Evolutionary conservation across 2,329 filamentous ascomycete genomes (phyloP).

Genomic region (Penicillium thymicola): DNA sequence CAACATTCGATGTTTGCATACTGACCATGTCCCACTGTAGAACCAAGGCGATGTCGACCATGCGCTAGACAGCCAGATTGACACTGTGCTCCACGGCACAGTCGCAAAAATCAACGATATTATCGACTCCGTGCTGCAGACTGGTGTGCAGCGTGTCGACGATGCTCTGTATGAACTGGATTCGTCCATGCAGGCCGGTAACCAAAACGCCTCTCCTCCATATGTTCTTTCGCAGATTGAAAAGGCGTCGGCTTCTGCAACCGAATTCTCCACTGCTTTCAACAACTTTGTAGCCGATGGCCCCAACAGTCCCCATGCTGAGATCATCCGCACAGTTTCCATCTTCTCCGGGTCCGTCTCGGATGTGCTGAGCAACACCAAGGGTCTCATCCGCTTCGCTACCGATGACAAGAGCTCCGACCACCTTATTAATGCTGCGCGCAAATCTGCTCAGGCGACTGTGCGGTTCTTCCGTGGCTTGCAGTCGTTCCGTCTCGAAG

Average conservation of each 20-base stretch:
- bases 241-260: slow-evolving; percentile 89
- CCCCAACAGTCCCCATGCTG: slow-evolving; percentile 81
- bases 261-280: slow-evolving; percentile 96
- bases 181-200: slow-evolving; percentile 96
- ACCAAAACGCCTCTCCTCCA: slow-evolving; percentile 92
- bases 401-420: slow-evolving; percentile 95
- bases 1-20: not conserved
- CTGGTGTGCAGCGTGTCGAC: slow-evolving; percentile 88
- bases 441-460: slow-evolving; percentile 79
- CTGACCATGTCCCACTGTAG: slow-evolving; percentile 29
- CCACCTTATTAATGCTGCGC: slow-evolving; percentile 74
- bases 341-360: slow-evolving; percentile 86
- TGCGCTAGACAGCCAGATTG: slow-evolving; percentile 84
- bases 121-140: slow-evolving; percentile 92
- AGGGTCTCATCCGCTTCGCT: slow-evolving; percentile 87
- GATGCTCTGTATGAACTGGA: slow-evolving; percentile 96
- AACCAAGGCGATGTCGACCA: slow-evolving; percentile 72
- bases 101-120: slow-evolving; percentile 94
- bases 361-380: slow-evolving; percentile 93
- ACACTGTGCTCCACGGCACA: slow-evolving; percentile 80
- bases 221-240: slow-evolving; percentile 97
- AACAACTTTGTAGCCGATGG: slow-evolving; percentile 98
- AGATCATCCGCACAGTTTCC: slow-evolving; percentile 90
- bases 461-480: slow-evolving; percentile 94
- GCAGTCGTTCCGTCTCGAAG: slow-evolving; percentile 89